Evolutionary conservation across 495 filamentous ascomycete species (phyloP), one percentile per base, ranked within the genome.

Genomic region (Talaromyces liani): DNA sequence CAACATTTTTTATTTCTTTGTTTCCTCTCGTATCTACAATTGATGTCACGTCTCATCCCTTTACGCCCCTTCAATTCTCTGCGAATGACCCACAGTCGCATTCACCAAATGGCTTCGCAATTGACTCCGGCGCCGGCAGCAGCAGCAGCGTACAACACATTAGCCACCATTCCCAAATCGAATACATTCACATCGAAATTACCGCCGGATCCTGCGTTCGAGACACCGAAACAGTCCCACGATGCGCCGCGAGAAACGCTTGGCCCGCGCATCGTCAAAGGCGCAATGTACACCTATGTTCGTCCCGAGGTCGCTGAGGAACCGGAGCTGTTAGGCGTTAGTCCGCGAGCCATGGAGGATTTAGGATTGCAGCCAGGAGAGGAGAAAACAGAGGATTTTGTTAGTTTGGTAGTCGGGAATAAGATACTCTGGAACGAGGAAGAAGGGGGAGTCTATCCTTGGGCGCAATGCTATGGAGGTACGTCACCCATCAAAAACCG

Each of bases 391-490:
- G 75, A 86, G n/a, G 86, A 91, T 8, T 98, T 98, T 78, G 81
- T 85, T 65, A 78, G 85, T 8, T 77, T 89, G 5, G 88, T 93
- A 18, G 84, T 88, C 0, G 94, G 94, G 3, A 97, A 97, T 71
- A 85, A 86, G 68, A 81, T 95, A 63, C 73, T 82, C 41, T 82
- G 82, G 75, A 72, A 69, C 16, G 75, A 84, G 63, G 85, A 87
- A 47, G 82, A 83, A 71, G 76, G 88, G 67, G 81, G 84, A 4
- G 85, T 93, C 39, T 97, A 98, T 71, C 95, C 94, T 12, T 98
- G 94, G 94, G 92, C 95, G 36, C 93, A 97, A 75, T 97, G 93
- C 72, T 98, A 98, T 75, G 94, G 94, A 62, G 94, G 93, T 79
- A 64, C 65, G 71, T 62, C 55, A 18, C 25, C 10, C 24, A 6